Evolutionary conservation across 1,284 basidiomycete genomes (phyloP).

Genomic region (Dichomitus squalens): DNA sequence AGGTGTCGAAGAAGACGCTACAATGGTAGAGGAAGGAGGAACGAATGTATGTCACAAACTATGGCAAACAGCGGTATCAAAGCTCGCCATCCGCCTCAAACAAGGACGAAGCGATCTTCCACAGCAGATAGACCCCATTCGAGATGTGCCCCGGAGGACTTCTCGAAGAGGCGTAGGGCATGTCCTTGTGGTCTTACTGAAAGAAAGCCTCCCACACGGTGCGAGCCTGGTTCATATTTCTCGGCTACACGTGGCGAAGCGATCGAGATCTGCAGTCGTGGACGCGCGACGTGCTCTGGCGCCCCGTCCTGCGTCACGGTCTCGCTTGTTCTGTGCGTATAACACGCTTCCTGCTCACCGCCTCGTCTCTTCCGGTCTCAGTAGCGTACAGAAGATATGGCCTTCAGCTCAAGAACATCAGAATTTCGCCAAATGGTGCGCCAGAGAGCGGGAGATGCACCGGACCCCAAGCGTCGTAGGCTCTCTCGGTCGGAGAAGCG

Average conservation of each 20-base stretch:
- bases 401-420: slow-evolving; percentile 50
- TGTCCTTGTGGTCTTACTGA: slow-evolving; percentile 23
- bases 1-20: no score
- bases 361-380: background rate
- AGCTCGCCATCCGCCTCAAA: slow-evolving; percentile 70
- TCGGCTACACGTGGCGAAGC: slow-evolving; percentile 7
- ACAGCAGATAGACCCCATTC: slow-evolving; percentile 33
- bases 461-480: slow-evolving; percentile 57
- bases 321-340: background rate
- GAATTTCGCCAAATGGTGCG: slow-evolving; percentile 59
- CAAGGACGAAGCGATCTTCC: slow-evolving; percentile 55
- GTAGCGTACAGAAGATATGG: slow-evolving; percentile 19
- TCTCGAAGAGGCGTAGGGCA: slow-evolving; percentile 31
- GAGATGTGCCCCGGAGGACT: slow-evolving; percentile 11
- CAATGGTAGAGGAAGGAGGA: no score
- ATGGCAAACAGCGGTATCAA: slow-evolving; percentile 62
- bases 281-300: background rate
- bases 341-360: background rate
- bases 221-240: no score
- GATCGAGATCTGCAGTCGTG: slow-evolving; percentile 17
- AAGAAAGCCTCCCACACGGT: no score
- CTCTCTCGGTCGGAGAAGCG: slow-evolving; percentile 38
- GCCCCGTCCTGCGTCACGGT: slow-evolving; percentile 1
- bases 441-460: slow-evolving; percentile 45
- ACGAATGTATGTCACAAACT: slow-evolving; percentile 68